Conservation (phyloP, 1,284 basidiomycete genomes). For the Golubevia pallescens region DNA sequence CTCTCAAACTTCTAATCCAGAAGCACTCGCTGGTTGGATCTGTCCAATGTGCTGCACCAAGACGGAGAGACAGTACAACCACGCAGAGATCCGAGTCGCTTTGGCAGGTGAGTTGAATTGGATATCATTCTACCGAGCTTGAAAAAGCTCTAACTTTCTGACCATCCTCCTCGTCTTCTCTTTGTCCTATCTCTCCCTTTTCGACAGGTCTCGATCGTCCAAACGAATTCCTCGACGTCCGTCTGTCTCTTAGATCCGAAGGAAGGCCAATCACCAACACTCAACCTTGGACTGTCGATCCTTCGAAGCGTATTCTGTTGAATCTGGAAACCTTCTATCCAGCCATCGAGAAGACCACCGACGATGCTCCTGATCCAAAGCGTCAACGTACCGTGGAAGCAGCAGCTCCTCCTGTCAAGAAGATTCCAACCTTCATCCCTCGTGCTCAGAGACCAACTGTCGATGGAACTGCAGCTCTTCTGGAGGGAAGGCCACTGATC, state of each 20-base stretch:
- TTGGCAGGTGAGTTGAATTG: conserved; percentile 16
- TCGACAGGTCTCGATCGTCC: neutral
- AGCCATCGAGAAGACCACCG: conserved; percentile 38
- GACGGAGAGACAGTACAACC: conserved; percentile 51
- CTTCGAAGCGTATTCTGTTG: conserved; percentile 38
- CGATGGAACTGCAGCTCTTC: too few relatives aligned
- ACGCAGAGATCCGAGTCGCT: conserved; percentile 59
- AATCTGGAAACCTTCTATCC: conserved; percentile 55
- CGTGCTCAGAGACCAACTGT: neutral
- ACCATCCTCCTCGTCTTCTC: neutral
- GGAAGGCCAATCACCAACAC: conserved; percentile 44
- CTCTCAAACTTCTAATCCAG: conserved; percentile 31
- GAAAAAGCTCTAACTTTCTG: neutral
- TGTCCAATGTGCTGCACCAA: conserved; percentile 64
- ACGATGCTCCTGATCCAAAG: conserved; percentile 11
- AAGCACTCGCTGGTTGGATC: conserved; percentile 39
- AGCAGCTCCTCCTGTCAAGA: neutral
- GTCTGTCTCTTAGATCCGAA: conserved; percentile 51
- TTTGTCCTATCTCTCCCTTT: neutral
- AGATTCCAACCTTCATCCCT: neutral
- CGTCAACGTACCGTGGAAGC: conserved; percentile 12
- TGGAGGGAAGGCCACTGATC: neutral
- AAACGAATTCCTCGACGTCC: conserved; percentile 37
- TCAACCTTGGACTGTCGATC: conserved; percentile 35
- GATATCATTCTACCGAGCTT: neutral